Percentiles rank a stretch among this genome's conserved stretches.
phyloP scores from a whole-genome alignment of 805 yeast genomes.

The Metschnikowia lachancei region DNA sequence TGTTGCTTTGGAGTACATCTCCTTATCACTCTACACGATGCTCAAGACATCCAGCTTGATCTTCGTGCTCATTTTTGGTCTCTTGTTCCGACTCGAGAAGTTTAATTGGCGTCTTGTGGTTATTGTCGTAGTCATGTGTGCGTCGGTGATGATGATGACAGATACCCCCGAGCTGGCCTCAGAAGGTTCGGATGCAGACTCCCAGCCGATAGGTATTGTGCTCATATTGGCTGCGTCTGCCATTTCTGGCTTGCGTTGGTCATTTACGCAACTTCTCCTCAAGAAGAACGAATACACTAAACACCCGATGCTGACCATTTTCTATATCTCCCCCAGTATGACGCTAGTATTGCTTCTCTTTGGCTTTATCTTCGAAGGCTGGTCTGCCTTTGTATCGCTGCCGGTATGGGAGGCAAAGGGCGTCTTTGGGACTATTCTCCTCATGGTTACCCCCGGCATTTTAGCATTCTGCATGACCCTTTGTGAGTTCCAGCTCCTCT shows the following conservation, averaged over 20 bases:
- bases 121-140: slow-evolving; percentile 75
- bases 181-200: slow-evolving; percentile 20
- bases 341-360: slow-evolving; percentile 55
- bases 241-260: slow-evolving; percentile 92
- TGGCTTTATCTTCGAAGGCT: slow-evolving; percentile 72
- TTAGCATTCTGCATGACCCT: slow-evolving; percentile 88
- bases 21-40: slow-evolving; percentile 87
- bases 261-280: slow-evolving; percentile 80
- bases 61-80: slow-evolving; percentile 86
- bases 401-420: slow-evolving; percentile 69
- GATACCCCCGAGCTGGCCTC: slow-evolving; percentile 30
- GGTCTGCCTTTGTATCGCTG: slow-evolving; percentile 48
- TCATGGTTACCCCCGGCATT: slow-evolving; percentile 77
- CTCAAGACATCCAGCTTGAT: slow-evolving; percentile 84
- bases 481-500: slow-evolving; percentile 79
- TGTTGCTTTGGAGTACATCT: slow-evolving; percentile 72
- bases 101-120: slow-evolving; percentile 64
- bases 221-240: slow-evolving; percentile 76
- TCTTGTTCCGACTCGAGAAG: slow-evolving; percentile 72
- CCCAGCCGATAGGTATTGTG: slow-evolving; percentile 55
- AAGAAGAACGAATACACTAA: slow-evolving; percentile 56
- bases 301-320: slow-evolving; percentile 80
- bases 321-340: slow-evolving; percentile 85
- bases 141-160: slow-evolving; percentile 88
- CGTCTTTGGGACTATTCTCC: slow-evolving; percentile 47